These are phyloP conservation scores for Stevia rebaudiana DNA, from an alignment of 140 eudicot genomes.

Conservation along the genomic window DNA sequence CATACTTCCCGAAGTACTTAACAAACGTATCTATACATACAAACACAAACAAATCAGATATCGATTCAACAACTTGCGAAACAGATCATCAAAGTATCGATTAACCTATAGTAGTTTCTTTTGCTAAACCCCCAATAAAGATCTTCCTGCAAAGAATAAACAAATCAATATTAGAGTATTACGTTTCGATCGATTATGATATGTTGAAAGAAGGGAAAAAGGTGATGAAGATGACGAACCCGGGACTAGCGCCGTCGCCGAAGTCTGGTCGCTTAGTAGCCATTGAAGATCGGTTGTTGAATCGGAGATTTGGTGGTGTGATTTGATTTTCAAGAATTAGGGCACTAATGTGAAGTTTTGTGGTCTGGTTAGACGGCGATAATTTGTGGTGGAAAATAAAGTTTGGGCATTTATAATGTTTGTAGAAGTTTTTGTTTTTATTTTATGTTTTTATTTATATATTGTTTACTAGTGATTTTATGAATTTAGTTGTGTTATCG, in stretches of 20 bases:
- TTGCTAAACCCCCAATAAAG: slow-evolving; percentile 84
- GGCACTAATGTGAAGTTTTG: slow-evolving; percentile 3
- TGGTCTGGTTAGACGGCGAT: slow-evolving; percentile 11
- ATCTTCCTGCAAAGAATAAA: slow-evolving; percentile 53
- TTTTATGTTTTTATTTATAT: too few species aligned
- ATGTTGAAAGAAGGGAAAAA: not conserved
- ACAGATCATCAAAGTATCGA: not conserved
- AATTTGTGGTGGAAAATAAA: slow-evolving; percentile 14
- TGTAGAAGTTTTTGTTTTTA: not conserved
- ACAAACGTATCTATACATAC: slow-evolving; percentile 53
- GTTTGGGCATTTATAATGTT: slow-evolving; percentile 11
- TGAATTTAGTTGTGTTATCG: too few species aligned
- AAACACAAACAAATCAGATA: slow-evolving; percentile 14
- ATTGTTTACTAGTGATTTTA: too few species aligned
- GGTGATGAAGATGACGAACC: slow-evolving; percentile 33
- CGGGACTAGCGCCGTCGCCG: slow-evolving; percentile 92
- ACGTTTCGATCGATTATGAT: not conserved
- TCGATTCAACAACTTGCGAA: not conserved
- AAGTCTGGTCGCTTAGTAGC: slow-evolving; percentile 60
- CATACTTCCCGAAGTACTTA: slow-evolving; percentile 82
- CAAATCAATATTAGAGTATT: not conserved
- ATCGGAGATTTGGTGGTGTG: slow-evolving; percentile 13
- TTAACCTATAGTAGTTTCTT: slow-evolving; percentile 68
- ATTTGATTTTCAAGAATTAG: slow-evolving; percentile 8
- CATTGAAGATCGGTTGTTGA: slow-evolving; percentile 33